Conservation (phyloP, 495 filamentous ascomycete species). For the Hypoxylon lienhwacheense region DNA sequence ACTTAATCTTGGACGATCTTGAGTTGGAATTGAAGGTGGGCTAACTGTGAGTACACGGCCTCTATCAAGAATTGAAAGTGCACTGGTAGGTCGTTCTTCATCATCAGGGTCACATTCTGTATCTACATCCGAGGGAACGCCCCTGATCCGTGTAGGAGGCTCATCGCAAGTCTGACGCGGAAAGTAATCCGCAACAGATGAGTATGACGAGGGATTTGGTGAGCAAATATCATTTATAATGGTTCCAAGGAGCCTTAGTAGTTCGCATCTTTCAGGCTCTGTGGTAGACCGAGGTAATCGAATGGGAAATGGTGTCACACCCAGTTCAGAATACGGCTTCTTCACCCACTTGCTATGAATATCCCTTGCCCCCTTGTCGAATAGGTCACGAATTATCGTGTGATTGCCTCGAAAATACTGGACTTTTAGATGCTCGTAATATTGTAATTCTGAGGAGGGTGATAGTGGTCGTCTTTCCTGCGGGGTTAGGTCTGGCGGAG, state of each 20-base stretch:
- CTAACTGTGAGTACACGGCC: conserved; percentile 29
- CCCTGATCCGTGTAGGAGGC: conserved; percentile 20
- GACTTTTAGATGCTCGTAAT: conserved; percentile 27
- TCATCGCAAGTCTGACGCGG: conserved; percentile 13
- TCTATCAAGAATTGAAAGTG: conserved; percentile 33
- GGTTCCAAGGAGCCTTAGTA: conserved; percentile 20
- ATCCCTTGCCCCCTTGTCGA: conserved; percentile 28
- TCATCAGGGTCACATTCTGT: conserved; percentile 33
- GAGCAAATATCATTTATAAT: conserved; percentile 27
- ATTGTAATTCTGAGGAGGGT: conserved; percentile 29
- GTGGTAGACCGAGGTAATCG: conserved; percentile 27
- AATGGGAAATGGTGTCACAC: conserved; percentile 21
- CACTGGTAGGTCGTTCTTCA: conserved; percentile 28
- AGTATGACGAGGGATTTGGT: conserved; percentile 5
- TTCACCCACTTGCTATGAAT: conserved; percentile 38
- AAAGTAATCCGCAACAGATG: conserved; percentile 8
- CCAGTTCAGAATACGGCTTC: conserved; percentile 23
- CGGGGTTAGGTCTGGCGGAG: conserved; percentile 23
- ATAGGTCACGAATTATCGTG: conserved; percentile 15
- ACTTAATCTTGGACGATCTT: neutral
- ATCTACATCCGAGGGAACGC: conserved; percentile 15
- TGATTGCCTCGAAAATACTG: conserved; percentile 30
- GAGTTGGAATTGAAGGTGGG: conserved; percentile 4
- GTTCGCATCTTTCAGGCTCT: conserved; percentile 28
- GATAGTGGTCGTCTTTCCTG: conserved; percentile 16